These are phyloP conservation scores for Perkinsus marinus DNA, from an alignment of 169 alveolate species.

Conservation along the genomic window DNA sequence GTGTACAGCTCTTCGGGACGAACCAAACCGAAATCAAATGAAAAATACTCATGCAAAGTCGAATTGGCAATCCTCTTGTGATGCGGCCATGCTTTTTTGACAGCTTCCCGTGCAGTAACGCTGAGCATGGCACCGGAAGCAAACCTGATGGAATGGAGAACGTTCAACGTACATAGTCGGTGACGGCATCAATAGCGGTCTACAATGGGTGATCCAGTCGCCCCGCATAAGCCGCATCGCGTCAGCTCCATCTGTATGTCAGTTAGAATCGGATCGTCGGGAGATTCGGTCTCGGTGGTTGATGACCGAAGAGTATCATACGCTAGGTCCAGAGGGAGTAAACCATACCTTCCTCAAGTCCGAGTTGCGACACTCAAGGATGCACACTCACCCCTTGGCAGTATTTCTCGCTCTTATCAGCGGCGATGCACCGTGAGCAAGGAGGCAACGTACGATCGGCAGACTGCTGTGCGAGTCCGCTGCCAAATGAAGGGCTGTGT, in stretches of 20 bases:
- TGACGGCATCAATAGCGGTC: neutral
- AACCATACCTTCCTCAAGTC: neutral
- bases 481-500: neutral
- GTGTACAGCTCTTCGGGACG: too few relatives aligned
- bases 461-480: neutral
- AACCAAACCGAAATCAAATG: too few relatives aligned
- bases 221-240: neutral
- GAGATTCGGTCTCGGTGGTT: neutral
- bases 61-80: too few relatives aligned
- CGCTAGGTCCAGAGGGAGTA: neutral
- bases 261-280: neutral
- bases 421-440: neutral
- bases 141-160: neutral
- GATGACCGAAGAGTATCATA: neutral
- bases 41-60: too few relatives aligned
- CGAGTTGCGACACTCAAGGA: too few relatives aligned
- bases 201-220: neutral
- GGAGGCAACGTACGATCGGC: neutral
- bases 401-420: neutral
- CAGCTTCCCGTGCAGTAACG: neutral
- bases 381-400: too few relatives aligned
- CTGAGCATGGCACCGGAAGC: neutral
- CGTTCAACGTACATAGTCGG: neutral
- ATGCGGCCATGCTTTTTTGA: neutral
- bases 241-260: neutral